Base-by-base conservation (phyloP, 1,284 basidiomycete genomes). In the Microbotryomycetes sp. region DNA sequence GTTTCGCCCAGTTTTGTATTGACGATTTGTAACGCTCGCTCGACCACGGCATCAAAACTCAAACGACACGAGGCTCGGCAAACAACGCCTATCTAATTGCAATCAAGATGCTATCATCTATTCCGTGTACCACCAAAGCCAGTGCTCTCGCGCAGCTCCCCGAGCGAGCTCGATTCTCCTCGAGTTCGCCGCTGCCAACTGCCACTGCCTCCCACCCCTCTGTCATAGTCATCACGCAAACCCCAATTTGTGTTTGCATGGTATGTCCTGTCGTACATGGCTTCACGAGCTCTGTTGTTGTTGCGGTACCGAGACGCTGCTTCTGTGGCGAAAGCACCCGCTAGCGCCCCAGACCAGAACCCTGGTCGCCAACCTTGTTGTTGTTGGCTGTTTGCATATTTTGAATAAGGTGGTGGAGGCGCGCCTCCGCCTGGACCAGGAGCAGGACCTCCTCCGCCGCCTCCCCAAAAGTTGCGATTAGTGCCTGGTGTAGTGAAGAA, bases 321-420 rank as follows among this genome's bases (percentile, higher is more conserved):
- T 71, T 69, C 26, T 79, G 76, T 66, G 77, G 7, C 85, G 70
- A 67, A 83, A 82, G 23, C 0, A 83, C 86, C 0, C 86, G 73
- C 45, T 84, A 85, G 6, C 87, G 86, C 81, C 16, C 90, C 89
- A 0, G 84, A 85, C 86, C 85, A 90, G 74, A 92, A 91, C 2
- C 88, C 89, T 3, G 86, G 86, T 78, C 83, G 83, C 52, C 79
- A 70, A 45, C 75, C 58, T 22, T 29, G 30, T 32, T 7, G 70
- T 23, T 6, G 67, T 48, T 12, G 74, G 26, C 7, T 12, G 9
- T 72, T 59, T 16, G 76, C 61, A 62, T 77, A 65, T 71, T 84
- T 83, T 7, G 82, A 79, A 73, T 92, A 93, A 0, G 89, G 89
- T 7, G 91, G 90, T 0, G 91, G 90, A 0, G 88, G 81, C 51